Percentiles rank a stretch among this genome's conserved stretches.
Evolutionary conservation across 108 stramenopile genomes (phyloP).

Genomic region (Conticribra guillardii): DNA sequence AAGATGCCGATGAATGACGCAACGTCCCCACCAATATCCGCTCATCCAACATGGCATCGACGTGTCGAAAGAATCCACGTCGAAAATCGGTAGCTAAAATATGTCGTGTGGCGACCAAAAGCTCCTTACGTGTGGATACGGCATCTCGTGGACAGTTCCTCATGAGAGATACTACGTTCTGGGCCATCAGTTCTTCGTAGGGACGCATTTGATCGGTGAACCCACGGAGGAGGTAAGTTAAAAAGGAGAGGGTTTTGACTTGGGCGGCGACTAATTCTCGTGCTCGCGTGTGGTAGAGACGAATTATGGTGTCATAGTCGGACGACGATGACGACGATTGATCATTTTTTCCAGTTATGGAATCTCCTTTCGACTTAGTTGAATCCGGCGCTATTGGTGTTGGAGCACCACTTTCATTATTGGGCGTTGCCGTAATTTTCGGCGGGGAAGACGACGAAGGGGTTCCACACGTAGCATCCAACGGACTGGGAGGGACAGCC

Average conservation of each 20-base stretch:
- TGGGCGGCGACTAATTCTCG: conserved; percentile 82
- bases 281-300: conserved; percentile 59
- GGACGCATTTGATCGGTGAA: conserved; percentile 81
- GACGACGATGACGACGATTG: too few relatives aligned
- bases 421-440: background rate
- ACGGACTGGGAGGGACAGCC: background rate
- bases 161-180: conserved; percentile 82
- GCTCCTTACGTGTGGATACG: conserved; percentile 82
- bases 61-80: conserved; percentile 83
- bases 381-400: background rate
- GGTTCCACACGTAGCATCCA: background rate
- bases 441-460: background rate
- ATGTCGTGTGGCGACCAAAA: conserved; percentile 89
- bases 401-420: too few relatives aligned
- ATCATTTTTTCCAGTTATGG: background rate
- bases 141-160: conserved; percentile 84
- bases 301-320: background rate
- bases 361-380: background rate
- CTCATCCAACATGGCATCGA: conserved; percentile 93
- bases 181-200: conserved; percentile 78
- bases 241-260: conserved; percentile 90
- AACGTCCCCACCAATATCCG: conserved; percentile 65
- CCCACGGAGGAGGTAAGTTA: conserved; percentile 87
- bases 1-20: conserved; percentile 9
- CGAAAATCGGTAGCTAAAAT: conserved; percentile 92